These are phyloP conservation scores for Phytophthora vignae DNA, from an alignment of 352 stramenopile genomes.

Conservation along the genomic window DNA sequence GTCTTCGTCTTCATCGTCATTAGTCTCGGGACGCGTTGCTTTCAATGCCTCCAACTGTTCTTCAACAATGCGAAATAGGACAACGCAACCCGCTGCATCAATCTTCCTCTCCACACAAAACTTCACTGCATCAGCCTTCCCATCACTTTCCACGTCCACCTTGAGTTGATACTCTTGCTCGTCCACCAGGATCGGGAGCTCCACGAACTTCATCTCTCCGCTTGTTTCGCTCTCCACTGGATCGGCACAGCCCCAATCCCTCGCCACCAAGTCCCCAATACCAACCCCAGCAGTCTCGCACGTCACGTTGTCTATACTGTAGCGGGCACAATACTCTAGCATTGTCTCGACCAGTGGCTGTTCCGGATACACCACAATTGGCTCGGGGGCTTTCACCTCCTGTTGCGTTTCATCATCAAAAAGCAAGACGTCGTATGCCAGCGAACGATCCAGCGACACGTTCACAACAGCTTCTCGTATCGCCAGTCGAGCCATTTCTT, in stretches of 20 bases:
- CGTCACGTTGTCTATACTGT: conserved; percentile 24
- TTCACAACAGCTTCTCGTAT: conserved; percentile 63
- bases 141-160: conserved; percentile 25
- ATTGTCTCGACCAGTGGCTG: conserved; percentile 44
- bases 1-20: conserved; percentile 2
- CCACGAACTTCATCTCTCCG: conserved; percentile 17
- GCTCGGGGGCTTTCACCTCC: conserved; percentile 27
- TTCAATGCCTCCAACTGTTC: conserved; percentile 26
- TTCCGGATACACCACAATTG: conserved; percentile 47
- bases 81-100: conserved; percentile 36
- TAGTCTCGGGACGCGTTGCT: background rate
- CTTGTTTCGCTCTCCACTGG: background rate
- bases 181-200: conserved; percentile 34
- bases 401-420: conserved; percentile 17
- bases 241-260: conserved; percentile 61
- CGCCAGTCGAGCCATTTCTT: conserved; percentile 55
- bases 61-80: conserved; percentile 40
- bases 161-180: conserved; percentile 25
- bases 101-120: conserved; percentile 47
- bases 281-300: conserved; percentile 19
- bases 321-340: conserved; percentile 34
- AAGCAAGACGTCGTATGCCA: conserved; percentile 51
- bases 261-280: conserved; percentile 41
- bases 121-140: conserved; percentile 47
- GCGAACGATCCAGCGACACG: conserved; percentile 60